Evolutionary conservation across 768 basidiomycete species (phyloP).

Genomic region (Holtermannia corniformis): DNA sequence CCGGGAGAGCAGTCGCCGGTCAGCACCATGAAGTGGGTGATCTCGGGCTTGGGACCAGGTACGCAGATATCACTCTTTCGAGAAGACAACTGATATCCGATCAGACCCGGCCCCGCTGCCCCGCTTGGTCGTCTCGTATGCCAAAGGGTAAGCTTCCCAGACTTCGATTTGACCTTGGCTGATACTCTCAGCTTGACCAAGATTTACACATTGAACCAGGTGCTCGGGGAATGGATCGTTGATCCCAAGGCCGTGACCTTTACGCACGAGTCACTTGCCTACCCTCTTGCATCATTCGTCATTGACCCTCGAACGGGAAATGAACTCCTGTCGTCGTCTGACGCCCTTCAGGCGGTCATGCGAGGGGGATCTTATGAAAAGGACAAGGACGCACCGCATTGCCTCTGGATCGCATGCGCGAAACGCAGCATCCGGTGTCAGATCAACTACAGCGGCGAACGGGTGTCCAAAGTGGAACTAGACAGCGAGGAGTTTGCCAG

Average conservation of each 20-base stretch:
- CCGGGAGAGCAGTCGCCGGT: constrained; percentile 41
- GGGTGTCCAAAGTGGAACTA: constrained; percentile 61
- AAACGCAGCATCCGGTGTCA: constrained; percentile 53
- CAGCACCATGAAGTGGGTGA: constrained; percentile 57
- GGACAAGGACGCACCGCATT: constrained; percentile 34
- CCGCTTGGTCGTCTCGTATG: constrained; percentile 55
- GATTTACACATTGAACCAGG: constrained; percentile 51
- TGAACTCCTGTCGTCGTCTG: constrained; percentile 24
- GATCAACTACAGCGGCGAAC: constrained; percentile 56
- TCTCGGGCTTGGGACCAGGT: constrained; percentile 54
- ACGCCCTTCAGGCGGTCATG: constrained; percentile 44
- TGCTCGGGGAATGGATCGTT: constrained; percentile 44
- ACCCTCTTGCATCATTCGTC: constrained; percentile 39
- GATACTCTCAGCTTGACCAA: constrained; percentile 51
- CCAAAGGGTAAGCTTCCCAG: constrained; percentile 33
- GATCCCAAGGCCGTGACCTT: constrained; percentile 38
- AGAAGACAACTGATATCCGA: constrained; percentile 29
- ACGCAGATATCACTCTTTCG: constrained; percentile 7
- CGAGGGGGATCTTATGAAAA: constrained; percentile 37
- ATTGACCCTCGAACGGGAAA: constrained; percentile 48
- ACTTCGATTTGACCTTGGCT: neutral
- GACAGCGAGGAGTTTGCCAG: constrained; percentile 50
- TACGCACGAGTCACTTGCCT: constrained; percentile 41
- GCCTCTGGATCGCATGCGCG: constrained; percentile 52
- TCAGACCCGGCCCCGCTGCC: constrained; percentile 45